Base-by-base conservation (phyloP, 768 basidiomycete genomes). In the Pisolithus marmoratus region DNA sequence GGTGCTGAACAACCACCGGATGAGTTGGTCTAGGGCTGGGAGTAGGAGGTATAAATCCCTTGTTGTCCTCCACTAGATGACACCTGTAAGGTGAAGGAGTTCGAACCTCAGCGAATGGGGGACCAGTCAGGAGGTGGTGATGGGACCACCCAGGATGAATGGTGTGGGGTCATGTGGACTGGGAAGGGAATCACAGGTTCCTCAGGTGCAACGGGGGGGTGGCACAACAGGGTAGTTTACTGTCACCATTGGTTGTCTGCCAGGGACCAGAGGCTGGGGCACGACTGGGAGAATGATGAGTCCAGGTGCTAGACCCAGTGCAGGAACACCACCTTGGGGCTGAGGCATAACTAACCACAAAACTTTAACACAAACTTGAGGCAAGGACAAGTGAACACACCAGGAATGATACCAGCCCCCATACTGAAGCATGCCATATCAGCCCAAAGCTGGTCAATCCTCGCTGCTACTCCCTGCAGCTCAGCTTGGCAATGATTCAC, bases 401-500 rank as follows among this genome's bases (percentile, higher is more conserved):
- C 71, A 58, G 65, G 66, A 36, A 69, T 64, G 37, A 79, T 63
- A 17, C 74, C 73, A 53, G 72, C 57, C 46, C 75, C 67, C 8
- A 84, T 54, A 41, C 78, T 72, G 29, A 26, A 15, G 24, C 43
- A 26, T 4, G 76, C 73, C 40, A 78, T 49, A 37, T 73, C 76
- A 4, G 72, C 68, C 27, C 71, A 63, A 5, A 82, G 61, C 46
- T 71, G 68, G 56, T 79, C 75, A 6, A 92, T 72, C 11, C 86
- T 78, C 17, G 80, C 81, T 38, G 80, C 72, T 8, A 93, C 80
- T 8, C 79, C 80, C 17, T 76, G 76, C 37, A 92, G 69, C 62
- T 91, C 90, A 4, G 78, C 74, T 55, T 89, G 89, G 22, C 90
- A 82, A 65, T 90, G 87, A 43, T 77, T 75, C 0, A 90, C 87